Base-by-base conservation (phyloP, 2,329 filamentous ascomycete genomes). In the Leptographium procerum region DNA sequence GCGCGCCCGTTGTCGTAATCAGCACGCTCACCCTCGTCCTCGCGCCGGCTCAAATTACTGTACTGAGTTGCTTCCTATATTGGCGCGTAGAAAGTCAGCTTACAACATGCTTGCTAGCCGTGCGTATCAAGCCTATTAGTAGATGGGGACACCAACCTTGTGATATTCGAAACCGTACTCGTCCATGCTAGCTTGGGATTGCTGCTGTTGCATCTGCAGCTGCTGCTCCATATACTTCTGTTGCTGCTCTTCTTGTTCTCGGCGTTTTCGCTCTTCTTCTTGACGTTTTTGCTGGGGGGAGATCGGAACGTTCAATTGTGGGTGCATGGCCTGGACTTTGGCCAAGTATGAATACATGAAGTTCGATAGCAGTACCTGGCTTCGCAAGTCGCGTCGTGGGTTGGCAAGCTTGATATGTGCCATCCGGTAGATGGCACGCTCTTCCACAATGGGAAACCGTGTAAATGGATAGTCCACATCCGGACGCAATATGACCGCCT, bases 261-360 rank as follows among this genome's bases (percentile, higher is more conserved):
- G 70, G 45, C 72, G 72, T 64, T 77, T 78, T 63, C 82, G 80
- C 65, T 72, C 71, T 62, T 73, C 71, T 50, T 72, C 69, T 54
- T 67, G 65, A 26, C 69, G 63, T 61, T 72, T 73, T 59, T 72
- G 69, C 61, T 72, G 90, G 40, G 88, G 85, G 19, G 88, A 91
- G 40, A 88, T 82, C n/a, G 89, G 89, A 50, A 95, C 86, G 66
- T 95, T 89, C 73, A 96, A 89, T 68, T 95, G 89, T 50, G 94
- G 94, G 71, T 99, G 94, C 89, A 96, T 96, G 67, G 95, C 91
- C 73, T 99, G 94, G 52, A 99, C 94, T 71, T 97, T 99, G 62
- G 94, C 94, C 63, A 99, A 81, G 70, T 99, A 99, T 59, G 91
- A 94, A 75, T 99, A 99, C 94, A 99, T 99, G 73, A 99, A 99